Conservation (phyloP, 441 rosid species). For the Euphorbia schlechtendalii region DNA sequence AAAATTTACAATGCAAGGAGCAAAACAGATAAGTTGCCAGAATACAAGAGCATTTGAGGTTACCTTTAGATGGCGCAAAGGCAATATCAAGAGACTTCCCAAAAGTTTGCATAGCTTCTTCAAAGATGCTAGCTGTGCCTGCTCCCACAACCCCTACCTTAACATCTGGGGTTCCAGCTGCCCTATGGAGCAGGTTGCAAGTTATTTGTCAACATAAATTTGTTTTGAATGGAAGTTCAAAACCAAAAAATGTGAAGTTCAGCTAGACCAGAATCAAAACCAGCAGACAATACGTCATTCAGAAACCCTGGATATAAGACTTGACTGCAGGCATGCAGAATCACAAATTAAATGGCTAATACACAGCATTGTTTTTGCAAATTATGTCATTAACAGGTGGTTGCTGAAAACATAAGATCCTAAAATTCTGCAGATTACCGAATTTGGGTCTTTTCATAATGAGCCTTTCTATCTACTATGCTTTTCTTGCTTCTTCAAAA, state of each 20-base stretch:
- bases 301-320: background rate
- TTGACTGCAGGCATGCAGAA: background rate
- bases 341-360: background rate
- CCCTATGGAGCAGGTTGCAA: slow-evolving; percentile 42
- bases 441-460: background rate
- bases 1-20: background rate
- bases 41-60: slow-evolving; percentile 14
- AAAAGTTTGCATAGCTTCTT: slow-evolving; percentile 43
- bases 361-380: background rate
- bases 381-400: background rate
- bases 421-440: background rate
- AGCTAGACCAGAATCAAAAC: background rate
- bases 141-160: slow-evolving; percentile 78
- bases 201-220: background rate
- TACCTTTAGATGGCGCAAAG: slow-evolving; percentile 89
- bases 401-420: slow-evolving; percentile 8
- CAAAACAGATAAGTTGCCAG: background rate
- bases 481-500: background rate
- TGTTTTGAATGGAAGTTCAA: background rate
- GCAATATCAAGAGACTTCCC: slow-evolving; percentile 47
- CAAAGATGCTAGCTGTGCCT: slow-evolving; percentile 81
- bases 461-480: too few relatives aligned
- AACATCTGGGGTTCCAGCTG: slow-evolving; percentile 70
- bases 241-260: too few relatives aligned
- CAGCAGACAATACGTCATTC: background rate